These are phyloP conservation scores for Podospora fimiseda DNA, from an alignment of 495 filamentous ascomycete species.

Conservation along the genomic window DNA sequence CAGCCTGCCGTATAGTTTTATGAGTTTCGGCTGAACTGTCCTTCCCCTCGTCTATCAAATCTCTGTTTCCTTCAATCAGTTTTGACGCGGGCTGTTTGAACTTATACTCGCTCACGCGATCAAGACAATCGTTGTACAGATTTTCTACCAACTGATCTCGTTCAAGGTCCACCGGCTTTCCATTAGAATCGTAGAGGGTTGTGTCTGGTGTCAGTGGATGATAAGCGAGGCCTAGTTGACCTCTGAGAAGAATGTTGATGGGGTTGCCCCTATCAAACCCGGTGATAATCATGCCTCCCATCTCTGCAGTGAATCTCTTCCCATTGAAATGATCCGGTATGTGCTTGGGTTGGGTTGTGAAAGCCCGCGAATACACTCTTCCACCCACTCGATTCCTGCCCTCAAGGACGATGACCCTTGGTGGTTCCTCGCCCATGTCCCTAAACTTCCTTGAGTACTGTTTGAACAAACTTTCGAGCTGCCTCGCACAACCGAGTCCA, in stretches of 20 bases:
- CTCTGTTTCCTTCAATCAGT: conserved; percentile 77
- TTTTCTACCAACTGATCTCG: conserved; percentile 79
- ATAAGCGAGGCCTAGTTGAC: conserved; percentile 82
- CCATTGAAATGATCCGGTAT: conserved; percentile 36
- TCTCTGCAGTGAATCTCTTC: conserved; percentile 77
- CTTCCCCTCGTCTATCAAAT: conserved; percentile 73
- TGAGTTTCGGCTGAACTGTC: conserved; percentile 68
- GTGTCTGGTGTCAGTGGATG: conserved; percentile 78
- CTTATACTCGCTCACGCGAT: conserved; percentile 83
- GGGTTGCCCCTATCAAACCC: conserved; percentile 96
- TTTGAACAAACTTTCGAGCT: conserved; percentile 74
- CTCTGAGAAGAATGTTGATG: conserved; percentile 79
- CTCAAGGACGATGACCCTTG: conserved; percentile 78
- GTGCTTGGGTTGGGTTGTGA: conserved; percentile 41
- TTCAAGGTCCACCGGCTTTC: conserved; percentile 68
- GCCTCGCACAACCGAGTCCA: conserved; percentile 85
- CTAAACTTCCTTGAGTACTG: conserved; percentile 66
- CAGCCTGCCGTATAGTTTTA: conserved; percentile 63
- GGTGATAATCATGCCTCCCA: conserved; percentile 96
- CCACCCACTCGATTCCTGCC: conserved; percentile 86
- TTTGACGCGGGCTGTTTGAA: conserved; percentile 60
- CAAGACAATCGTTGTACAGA: conserved; percentile 88
- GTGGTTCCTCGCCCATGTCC: conserved; percentile 54
- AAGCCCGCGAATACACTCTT: conserved; percentile 83
- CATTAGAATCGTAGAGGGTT: conserved; percentile 84